Percentiles rank a stretch among this genome's conserved stretches.
Conservation (phyloP, 345 rosid species). For the Aquilaria sinensis region DNA sequence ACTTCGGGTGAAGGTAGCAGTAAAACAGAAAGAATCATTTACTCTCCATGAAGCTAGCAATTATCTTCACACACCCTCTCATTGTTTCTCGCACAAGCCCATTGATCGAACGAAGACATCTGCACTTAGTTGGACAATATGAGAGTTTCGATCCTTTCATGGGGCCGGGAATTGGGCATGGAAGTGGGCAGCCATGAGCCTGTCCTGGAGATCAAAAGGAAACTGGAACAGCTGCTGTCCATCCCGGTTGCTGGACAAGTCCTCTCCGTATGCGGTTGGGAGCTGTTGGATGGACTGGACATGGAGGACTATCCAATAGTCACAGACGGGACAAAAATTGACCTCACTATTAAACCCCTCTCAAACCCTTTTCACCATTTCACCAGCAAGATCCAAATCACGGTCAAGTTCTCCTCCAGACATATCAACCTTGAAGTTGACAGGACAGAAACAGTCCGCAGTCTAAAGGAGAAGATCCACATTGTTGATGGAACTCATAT, state of each 20-base stretch:
- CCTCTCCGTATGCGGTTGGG: conserved; percentile 68
- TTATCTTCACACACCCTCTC: too few species aligned
- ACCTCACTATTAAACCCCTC: conserved; percentile 44
- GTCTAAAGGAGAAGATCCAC: conserved; percentile 84
- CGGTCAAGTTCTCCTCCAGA: conserved; percentile 50
- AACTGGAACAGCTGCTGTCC: conserved; percentile 43
- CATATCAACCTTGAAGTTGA: conserved; percentile 49
- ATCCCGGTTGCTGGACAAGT: conserved; percentile 44
- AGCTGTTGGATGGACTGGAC: conserved; percentile 78
- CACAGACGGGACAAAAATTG: conserved; percentile 56
- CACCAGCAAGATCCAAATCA: conserved; percentile 31
- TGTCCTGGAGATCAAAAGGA: conserved; percentile 54
- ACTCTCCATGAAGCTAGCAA: too few species aligned
- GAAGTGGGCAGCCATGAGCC: conserved; percentile 56
- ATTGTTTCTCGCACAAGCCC: too few species aligned
- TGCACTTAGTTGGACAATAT: conserved; percentile 21
- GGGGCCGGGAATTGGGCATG: conserved; percentile 38
- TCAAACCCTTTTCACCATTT: conserved; percentile 6
- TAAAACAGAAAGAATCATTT: too few species aligned
- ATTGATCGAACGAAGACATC: too few species aligned
- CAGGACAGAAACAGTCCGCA: conserved; percentile 64
- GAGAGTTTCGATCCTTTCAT: conserved; percentile 45
- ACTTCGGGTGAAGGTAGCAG: too few species aligned
- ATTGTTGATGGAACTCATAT: conserved; percentile 54
- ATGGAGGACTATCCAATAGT: conserved; percentile 87